Evolutionary conservation across 1,284 basidiomycete genomes (phyloP).

Genomic region (Heimioporus punctisporus): DNA sequence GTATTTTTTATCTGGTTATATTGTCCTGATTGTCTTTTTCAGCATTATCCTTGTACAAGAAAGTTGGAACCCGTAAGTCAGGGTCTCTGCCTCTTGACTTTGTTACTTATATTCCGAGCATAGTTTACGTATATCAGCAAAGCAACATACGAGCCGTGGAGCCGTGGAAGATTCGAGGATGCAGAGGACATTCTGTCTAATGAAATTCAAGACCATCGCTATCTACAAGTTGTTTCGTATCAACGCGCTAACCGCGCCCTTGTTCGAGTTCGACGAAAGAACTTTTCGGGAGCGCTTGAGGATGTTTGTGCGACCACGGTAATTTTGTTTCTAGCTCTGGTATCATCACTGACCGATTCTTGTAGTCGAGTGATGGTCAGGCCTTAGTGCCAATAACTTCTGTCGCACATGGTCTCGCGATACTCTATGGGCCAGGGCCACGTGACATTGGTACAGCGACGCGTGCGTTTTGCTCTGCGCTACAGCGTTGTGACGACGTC

Average conservation of each 20-base stretch:
- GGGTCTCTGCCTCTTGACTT: no score
- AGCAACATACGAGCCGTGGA: constrained; percentile 4
- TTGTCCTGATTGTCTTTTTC: not conserved
- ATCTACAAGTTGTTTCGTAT: not conserved
- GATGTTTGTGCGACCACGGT: constrained; percentile 1
- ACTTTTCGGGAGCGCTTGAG: constrained; percentile 3
- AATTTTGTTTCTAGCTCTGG: not conserved
- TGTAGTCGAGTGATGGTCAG: not conserved
- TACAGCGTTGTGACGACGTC: no score
- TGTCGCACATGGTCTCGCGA: constrained; percentile 4
- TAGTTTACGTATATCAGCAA: constrained; percentile 12
- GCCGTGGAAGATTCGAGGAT: not conserved
- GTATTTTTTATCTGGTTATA: no score
- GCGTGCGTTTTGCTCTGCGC: no score
- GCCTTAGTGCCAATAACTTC: not conserved
- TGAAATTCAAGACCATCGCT: not conserved
- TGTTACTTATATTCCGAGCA: not conserved
- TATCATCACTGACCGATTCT: not conserved
- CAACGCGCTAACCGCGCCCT: constrained; percentile 6
- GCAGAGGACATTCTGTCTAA: constrained; percentile 6
- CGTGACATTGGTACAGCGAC: no score
- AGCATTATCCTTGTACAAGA: not conserved
- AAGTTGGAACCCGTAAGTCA: constrained; percentile 5
- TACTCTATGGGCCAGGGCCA: no score
- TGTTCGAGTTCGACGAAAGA: constrained; percentile 1